Evolutionary conservation across 495 filamentous ascomycete genomes (phyloP).

Genomic region (Hypoxylon lenormandii): DNA sequence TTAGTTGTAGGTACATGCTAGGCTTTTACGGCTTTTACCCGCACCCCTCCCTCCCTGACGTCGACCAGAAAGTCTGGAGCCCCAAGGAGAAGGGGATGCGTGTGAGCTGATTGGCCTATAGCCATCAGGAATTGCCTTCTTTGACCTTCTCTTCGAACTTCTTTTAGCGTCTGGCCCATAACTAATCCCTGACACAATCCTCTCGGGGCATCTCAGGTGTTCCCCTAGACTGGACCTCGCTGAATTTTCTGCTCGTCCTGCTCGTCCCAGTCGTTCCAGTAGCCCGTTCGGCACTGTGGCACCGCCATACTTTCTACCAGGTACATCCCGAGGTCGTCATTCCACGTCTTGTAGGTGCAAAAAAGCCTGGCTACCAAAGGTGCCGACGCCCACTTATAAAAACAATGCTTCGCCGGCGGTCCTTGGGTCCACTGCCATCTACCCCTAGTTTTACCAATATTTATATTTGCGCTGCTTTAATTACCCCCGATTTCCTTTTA

Average conservation of each 20-base stretch:
- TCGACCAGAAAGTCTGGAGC: slow-evolving; percentile 42
- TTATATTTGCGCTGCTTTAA: slow-evolving; percentile 46
- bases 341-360: slow-evolving; percentile 7
- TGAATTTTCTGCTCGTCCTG: slow-evolving; percentile 39
- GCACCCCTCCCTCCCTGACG: slow-evolving; percentile 48
- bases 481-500: slow-evolving; percentile 44
- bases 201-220: slow-evolving; percentile 39
- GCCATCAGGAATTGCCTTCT: slow-evolving; percentile 47
- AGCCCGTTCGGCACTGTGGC: slow-evolving; percentile 40
- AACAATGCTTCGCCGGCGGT: slow-evolving; percentile 40
- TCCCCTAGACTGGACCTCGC: slow-evolving; percentile 25
- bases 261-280: slow-evolving; percentile 12
- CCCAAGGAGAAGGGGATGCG: slow-evolving; percentile 22
- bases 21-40: slow-evolving; percentile 40
- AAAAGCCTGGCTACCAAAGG: slow-evolving; percentile 26
- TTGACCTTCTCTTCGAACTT: slow-evolving; percentile 47
- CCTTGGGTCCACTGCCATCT: slow-evolving; percentile 36
- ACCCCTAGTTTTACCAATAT: slow-evolving; percentile 42
- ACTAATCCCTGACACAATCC: slow-evolving; percentile 25
- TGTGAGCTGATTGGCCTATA: slow-evolving; percentile 40
- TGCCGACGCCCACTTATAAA: slow-evolving; percentile 48
- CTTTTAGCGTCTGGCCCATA: slow-evolving; percentile 49
- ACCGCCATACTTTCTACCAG: slow-evolving; percentile 12
- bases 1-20: slow-evolving; percentile 26
- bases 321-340: slow-evolving; percentile 39